A percentile compares a stretch with the other conserved stretches of the same genome.
These are phyloP conservation scores for Diversispora eburnea DNA, from an alignment of 192 early-diverging fungal species.

Conservation along the genomic window DNA sequence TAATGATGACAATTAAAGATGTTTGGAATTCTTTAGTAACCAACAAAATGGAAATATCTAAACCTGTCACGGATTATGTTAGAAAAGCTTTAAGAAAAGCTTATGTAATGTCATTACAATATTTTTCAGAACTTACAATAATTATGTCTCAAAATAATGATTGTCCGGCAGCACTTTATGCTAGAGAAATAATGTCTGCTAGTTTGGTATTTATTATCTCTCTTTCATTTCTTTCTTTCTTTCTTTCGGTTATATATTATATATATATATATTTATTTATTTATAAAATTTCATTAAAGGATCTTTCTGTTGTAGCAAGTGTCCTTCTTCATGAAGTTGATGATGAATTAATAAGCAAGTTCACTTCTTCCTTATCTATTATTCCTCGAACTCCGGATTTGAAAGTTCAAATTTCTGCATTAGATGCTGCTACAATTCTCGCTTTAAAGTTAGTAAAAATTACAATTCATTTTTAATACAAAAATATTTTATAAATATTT, in stretches of 20 bases:
- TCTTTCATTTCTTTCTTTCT: not conserved
- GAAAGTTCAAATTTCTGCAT: constrained; percentile 35
- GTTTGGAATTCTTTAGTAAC: constrained; percentile 41
- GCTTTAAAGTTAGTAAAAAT: constrained; percentile 40
- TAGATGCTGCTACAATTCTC: constrained; percentile 41
- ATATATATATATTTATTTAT: not conserved
- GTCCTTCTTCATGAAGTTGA: constrained; percentile 32
- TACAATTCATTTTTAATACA: not conserved
- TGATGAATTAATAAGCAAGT: constrained; percentile 21
- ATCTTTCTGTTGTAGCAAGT: not conserved
- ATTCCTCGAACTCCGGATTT: constrained; percentile 28
- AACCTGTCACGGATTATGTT: constrained; percentile 32
- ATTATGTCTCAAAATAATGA: constrained; percentile 49
- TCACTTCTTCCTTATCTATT: constrained; percentile 25
- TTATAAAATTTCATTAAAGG: not conserved
- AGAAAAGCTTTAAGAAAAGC: constrained; percentile 42
- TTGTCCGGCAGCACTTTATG: constrained; percentile 44
- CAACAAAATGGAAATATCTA: constrained; percentile 21
- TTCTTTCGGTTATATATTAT: not conserved
- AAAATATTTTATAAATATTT: not conserved
- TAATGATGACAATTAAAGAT: constrained; percentile 33
- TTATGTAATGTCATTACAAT: constrained; percentile 54
- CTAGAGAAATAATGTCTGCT: constrained; percentile 55
- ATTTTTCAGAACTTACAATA: constrained; percentile 50
- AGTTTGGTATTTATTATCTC: constrained; percentile 42